These are phyloP conservation scores for Phyllosticta ampelicida DNA, from an alignment of 2,329 filamentous ascomycete genomes.

Conservation along the genomic window DNA sequence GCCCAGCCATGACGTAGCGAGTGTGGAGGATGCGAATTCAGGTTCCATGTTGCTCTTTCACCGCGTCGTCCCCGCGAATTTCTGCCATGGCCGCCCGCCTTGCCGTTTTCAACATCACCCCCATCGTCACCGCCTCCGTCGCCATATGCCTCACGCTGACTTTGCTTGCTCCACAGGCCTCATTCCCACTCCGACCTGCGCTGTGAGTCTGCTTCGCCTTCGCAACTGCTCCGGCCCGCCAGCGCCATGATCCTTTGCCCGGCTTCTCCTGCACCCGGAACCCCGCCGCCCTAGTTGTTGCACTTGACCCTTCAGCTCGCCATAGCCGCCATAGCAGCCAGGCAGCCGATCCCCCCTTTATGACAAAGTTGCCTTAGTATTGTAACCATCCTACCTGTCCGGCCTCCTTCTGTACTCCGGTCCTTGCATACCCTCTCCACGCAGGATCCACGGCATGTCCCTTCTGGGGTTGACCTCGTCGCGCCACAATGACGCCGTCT, in stretches of 20 bases:
- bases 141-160: not conserved
- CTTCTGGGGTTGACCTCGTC: conserved; percentile 3
- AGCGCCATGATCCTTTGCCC: not conserved
- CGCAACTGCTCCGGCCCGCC: not conserved
- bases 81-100: not conserved
- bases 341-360: not conserved
- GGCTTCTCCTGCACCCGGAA: not conserved
- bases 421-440: not conserved
- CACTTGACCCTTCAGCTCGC: not conserved
- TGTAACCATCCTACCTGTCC: not conserved
- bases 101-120: not conserved
- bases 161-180: not conserved
- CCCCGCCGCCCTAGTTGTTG: not conserved
- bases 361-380: not conserved
- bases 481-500: conserved; percentile 6
- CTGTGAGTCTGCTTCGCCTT: not conserved
- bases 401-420: not conserved
- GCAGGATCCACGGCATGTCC: conserved; percentile 1
- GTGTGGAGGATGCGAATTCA: not conserved
- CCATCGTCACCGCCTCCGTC: not conserved
- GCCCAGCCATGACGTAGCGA: not conserved
- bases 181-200: not conserved
- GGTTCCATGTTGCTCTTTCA: not conserved
- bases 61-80: not conserved
- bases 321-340: not conserved